phyloP scores from a whole-genome alignment of 1,284 basidiomycete species.

The Flammula alnicola region DNA sequence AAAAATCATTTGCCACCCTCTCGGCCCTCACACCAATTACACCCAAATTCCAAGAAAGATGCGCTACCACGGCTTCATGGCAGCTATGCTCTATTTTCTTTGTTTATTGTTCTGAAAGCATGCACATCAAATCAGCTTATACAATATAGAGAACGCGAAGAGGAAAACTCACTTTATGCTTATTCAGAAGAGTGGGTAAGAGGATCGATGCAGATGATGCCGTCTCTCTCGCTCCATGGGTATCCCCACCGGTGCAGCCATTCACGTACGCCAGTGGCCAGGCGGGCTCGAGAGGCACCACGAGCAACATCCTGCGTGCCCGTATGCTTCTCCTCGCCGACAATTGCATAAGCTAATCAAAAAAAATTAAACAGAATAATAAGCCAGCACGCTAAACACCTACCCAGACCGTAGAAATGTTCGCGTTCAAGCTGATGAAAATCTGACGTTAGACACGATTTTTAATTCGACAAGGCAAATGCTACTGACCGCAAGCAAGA shows the following conservation, averaged over 20 bases:
- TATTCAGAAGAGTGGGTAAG: constrained; percentile 68
- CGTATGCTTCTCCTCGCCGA: constrained; percentile 96
- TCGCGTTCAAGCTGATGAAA: constrained; percentile 77
- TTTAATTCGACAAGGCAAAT: constrained; percentile 2
- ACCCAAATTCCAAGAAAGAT: too few relatives aligned
- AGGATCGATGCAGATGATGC: constrained; percentile 87
- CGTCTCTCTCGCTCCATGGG: constrained; percentile 93
- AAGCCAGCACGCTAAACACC: constrained; percentile 30
- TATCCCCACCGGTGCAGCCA: constrained; percentile 94
- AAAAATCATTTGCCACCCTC: too few relatives aligned
- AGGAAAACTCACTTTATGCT: constrained; percentile 10
- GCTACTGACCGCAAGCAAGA: constrained; percentile 78
- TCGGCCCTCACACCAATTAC: too few relatives aligned
- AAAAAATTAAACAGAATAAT: background rate
- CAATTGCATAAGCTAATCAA: constrained; percentile 78
- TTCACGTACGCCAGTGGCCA: constrained; percentile 85
- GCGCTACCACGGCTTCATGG: too few relatives aligned
- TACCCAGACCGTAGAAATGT: constrained; percentile 83
- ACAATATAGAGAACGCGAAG: background rate
- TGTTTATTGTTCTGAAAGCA: too few relatives aligned
- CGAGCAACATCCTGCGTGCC: constrained; percentile 83
- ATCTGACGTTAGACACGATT: constrained; percentile 3
- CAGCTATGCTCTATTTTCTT: too few relatives aligned
- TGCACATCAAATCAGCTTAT: background rate
- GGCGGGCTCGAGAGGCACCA: constrained; percentile 80